phyloP scores from a whole-genome alignment of 345 rosid species.

The Eucalyptus regnans region DNA sequence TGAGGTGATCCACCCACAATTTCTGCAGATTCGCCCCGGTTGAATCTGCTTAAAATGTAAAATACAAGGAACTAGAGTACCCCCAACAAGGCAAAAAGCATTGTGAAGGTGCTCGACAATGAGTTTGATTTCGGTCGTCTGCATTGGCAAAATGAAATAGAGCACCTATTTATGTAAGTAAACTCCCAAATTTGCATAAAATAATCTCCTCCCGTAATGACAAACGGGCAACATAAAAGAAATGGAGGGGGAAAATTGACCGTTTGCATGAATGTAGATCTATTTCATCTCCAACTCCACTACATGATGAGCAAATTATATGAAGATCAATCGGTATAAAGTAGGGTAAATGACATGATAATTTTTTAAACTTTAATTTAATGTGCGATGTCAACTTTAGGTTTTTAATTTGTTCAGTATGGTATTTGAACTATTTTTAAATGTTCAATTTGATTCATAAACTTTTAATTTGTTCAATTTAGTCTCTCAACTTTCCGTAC shows the following conservation, averaged over 20 bases:
- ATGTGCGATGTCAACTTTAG: no score
- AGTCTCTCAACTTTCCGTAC: no score
- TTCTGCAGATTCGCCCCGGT: not conserved
- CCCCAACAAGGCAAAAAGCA: not conserved
- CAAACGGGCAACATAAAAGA: not conserved
- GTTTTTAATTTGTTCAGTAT: not conserved
- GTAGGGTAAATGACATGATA: accelerated
- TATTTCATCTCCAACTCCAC: not conserved
- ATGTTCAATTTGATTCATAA: no score
- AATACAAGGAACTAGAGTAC: not conserved
- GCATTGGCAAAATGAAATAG: not conserved
- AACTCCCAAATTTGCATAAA: not conserved
- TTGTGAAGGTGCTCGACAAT: not conserved
- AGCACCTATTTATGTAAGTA: not conserved
- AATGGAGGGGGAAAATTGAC: not conserved
- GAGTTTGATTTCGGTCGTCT: not conserved
- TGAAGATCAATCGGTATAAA: no score
- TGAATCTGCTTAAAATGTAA: not conserved
- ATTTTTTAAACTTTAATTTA: no score
- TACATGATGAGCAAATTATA: no score
- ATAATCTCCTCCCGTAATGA: not conserved
- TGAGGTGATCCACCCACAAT: not conserved
- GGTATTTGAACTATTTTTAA: not conserved
- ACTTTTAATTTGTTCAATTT: no score
- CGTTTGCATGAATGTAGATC: not conserved